Conservation (phyloP, 345 rosid genomes). For the Adansonia digitata region DNA sequence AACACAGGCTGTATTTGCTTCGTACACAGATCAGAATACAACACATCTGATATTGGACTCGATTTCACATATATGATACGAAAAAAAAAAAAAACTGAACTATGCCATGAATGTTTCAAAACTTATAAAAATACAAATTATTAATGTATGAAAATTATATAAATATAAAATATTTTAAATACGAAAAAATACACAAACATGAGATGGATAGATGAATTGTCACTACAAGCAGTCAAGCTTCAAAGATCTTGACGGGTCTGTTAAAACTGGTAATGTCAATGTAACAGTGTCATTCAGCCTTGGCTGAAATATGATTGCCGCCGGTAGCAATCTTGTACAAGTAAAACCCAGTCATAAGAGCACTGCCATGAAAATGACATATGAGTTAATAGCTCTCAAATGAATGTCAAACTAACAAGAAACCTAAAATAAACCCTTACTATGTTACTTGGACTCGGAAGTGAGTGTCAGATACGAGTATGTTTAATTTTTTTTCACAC, state of each 20-base stretch:
- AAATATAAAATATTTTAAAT: too few species aligned
- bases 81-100: too few species aligned
- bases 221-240: not conserved
- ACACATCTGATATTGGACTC: too few species aligned
- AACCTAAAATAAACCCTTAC: not conserved
- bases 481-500: too few species aligned
- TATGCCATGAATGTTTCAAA: too few species aligned
- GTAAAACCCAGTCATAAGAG: slow-evolving; percentile 81
- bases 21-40: not conserved
- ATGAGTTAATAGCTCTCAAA: slow-evolving; percentile 10
- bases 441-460: too few species aligned
- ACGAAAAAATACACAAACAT: too few species aligned
- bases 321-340: slow-evolving; percentile 76
- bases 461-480: too few species aligned
- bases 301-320: slow-evolving; percentile 76
- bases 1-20: not conserved
- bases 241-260: not conserved
- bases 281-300: slow-evolving; percentile 51
- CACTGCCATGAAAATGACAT: slow-evolving; percentile 52
- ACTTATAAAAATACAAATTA: too few species aligned
- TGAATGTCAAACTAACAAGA: not conserved
- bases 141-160: too few species aligned
- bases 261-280: not conserved
- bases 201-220: too few species aligned
- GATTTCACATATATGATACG: not conserved